Evolutionary conservation across 2,329 filamentous ascomycete genomes (phyloP).

Genomic region (Alternaria alternata): DNA sequence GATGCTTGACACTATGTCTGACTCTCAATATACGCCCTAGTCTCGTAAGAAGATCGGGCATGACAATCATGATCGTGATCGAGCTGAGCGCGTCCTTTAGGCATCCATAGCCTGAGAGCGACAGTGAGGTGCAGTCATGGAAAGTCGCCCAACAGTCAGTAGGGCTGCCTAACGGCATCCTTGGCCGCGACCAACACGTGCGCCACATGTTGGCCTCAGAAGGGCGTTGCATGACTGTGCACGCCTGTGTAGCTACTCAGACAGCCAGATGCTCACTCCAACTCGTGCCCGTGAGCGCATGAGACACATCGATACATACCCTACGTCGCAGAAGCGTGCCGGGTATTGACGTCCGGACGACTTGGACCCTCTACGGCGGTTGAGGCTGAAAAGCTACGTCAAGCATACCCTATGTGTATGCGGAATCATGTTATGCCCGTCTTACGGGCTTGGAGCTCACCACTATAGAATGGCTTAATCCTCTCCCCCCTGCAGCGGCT

Average conservation of each 20-base stretch:
- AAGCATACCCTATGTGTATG: conserved; percentile 6
- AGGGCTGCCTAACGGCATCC: neutral
- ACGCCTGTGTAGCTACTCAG: neutral
- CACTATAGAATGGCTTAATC: neutral
- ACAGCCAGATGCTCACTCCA: neutral
- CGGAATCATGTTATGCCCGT: neutral
- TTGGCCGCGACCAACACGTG: neutral
- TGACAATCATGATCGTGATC: neutral
- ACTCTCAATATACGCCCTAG: neutral
- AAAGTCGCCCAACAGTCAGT: neutral
- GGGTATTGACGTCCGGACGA: neutral
- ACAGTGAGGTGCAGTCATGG: neutral
- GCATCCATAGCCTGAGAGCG: neutral
- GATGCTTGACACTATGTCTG: neutral
- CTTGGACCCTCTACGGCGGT: neutral
- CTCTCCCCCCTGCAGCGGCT: neutral
- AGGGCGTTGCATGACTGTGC: neutral
- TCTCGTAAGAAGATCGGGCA: neutral
- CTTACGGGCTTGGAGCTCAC: neutral
- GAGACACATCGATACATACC: neutral
- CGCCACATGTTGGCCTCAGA: neutral
- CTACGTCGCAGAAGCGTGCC: neutral
- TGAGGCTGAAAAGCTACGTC: conserved; percentile 5
- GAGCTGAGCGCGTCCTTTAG: neutral
- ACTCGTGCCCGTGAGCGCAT: neutral